Percentiles rank a stretch among this genome's conserved stretches.
phyloP scores from a whole-genome alignment of 768 basidiomycete genomes.

The Suillus americanus region DNA sequence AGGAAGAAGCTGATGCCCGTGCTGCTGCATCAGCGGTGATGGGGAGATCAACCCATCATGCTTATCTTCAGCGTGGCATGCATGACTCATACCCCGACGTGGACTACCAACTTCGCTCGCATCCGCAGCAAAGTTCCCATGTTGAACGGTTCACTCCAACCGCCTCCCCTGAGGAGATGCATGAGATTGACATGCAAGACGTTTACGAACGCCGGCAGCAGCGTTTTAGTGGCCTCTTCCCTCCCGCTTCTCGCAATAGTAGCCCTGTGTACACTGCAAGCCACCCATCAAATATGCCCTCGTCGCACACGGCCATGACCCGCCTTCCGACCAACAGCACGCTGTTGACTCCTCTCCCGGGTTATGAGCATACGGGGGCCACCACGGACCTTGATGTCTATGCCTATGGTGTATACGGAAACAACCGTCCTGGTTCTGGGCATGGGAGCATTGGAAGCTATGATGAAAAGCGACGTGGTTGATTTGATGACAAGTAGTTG shows the following conservation, averaged over 20 bases:
- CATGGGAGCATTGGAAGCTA: constrained; percentile 31
- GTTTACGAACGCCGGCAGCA: constrained; percentile 26
- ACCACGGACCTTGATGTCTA: constrained; percentile 17
- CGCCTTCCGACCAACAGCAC: constrained; percentile 66
- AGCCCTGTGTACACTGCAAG: constrained; percentile 17
- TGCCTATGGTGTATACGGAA: constrained; percentile 38
- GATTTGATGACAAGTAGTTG: constrained; percentile 3
- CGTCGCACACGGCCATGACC: constrained; percentile 24
- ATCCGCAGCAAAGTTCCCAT: constrained; percentile 28
- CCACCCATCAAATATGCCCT: constrained; percentile 24
- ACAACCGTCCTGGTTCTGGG: constrained; percentile 41
- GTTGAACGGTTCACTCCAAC: constrained; percentile 16
- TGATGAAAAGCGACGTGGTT: constrained; percentile 18
- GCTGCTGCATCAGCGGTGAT: constrained; percentile 18
- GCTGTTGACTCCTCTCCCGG: constrained; percentile 67
- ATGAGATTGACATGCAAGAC: constrained; percentile 18
- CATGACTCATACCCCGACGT: constrained; percentile 25
- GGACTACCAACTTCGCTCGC: constrained; percentile 19
- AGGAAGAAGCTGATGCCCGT: constrained; percentile 51
- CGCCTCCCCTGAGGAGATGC: constrained; percentile 19
- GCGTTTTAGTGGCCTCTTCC: constrained; percentile 23
- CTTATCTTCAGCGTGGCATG: constrained; percentile 37
- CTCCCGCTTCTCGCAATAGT: constrained; percentile 18
- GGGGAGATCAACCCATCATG: constrained; percentile 10
- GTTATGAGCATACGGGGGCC: constrained; percentile 44